Evolutionary conservation across 805 yeast genomes (phyloP).

Genomic region (Starmerella etchellsii): DNA sequence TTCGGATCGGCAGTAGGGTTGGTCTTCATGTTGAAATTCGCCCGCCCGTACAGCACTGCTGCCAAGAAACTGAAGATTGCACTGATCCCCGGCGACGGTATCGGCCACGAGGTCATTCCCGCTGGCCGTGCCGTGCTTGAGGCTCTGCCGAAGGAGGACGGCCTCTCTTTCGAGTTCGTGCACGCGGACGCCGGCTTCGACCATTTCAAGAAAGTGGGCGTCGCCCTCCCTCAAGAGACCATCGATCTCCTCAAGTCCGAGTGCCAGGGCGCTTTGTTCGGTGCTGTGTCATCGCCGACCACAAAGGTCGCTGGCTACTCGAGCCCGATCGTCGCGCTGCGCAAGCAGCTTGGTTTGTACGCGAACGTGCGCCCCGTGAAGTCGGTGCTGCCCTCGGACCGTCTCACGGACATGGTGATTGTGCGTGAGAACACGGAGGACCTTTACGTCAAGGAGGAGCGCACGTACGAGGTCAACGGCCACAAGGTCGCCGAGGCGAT

Average conservation of each 20-base stretch:
- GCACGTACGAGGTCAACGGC: constrained; percentile 54
- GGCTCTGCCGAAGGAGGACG: constrained; percentile 51
- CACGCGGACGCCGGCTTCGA: constrained; percentile 91
- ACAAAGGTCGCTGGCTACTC: constrained; percentile 92
- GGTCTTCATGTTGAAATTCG: constrained; percentile 9
- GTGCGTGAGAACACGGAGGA: constrained; percentile 99
- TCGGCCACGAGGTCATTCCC: constrained; percentile 95
- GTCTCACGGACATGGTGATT: constrained; percentile 93
- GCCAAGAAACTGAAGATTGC: constrained; percentile 30
- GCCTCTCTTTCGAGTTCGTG: constrained; percentile 71
- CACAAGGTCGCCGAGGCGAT: constrained; percentile 95
- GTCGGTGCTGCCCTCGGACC: constrained; percentile 71
- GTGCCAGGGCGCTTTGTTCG: constrained; percentile 96
- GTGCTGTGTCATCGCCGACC: constrained; percentile 91
- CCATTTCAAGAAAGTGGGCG: constrained; percentile 85
- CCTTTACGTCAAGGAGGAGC: constrained; percentile 88
- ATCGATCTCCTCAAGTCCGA: constrained; percentile 59
- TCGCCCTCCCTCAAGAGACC: constrained; percentile 88
- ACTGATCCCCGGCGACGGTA: constrained; percentile 96
- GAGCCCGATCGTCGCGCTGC: constrained; percentile 95
- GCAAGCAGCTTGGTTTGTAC: constrained; percentile 86
- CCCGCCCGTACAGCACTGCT: constrained; percentile 8
- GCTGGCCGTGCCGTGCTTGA: constrained; percentile 85
- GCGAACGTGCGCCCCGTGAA: constrained; percentile 98
- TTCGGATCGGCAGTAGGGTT: too few species aligned